A percentile compares a stretch with the other conserved stretches of the same genome.
phyloP scores from a whole-genome alignment of 2,329 filamentous ascomycete species.

The Trichoderma cornu-damae region DNA sequence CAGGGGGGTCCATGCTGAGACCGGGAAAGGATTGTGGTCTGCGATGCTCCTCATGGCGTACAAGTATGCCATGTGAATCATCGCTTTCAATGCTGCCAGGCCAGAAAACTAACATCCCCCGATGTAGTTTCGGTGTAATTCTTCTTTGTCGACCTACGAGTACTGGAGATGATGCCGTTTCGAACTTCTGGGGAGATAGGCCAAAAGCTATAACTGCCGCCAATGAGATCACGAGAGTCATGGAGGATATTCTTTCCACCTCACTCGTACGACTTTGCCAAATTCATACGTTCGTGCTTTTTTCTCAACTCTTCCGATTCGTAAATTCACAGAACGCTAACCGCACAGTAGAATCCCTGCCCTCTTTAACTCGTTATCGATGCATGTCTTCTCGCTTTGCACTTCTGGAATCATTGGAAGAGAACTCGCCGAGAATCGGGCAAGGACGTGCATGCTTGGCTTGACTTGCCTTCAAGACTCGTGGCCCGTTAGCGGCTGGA shows the following conservation, averaged over 20 bases:
- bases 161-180: not conserved
- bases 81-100: not conserved
- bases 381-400: slow-evolving; percentile 1
- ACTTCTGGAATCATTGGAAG: not conserved
- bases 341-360: not conserved
- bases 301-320: not conserved
- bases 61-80: not conserved
- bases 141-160: not conserved
- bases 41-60: slow-evolving; percentile 7
- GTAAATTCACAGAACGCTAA: not conserved
- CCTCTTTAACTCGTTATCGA: not conserved
- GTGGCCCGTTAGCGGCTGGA: slow-evolving; percentile 5
- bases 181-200: slow-evolving; percentile 4
- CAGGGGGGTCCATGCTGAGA: not conserved
- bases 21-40: not conserved
- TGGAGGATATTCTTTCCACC: not conserved
- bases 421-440: slow-evolving; percentile 4
- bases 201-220: not conserved
- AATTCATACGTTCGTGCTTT: not conserved
- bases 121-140: not conserved
- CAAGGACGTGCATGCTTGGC: not conserved
- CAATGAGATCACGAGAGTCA: slow-evolving; percentile 1
- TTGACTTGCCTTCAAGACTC: not conserved
- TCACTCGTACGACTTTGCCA: not conserved
- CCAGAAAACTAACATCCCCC: not conserved